Evolutionary conservation across 495 filamentous ascomycete species (phyloP).

Genomic region (Penicillium lividum): DNA sequence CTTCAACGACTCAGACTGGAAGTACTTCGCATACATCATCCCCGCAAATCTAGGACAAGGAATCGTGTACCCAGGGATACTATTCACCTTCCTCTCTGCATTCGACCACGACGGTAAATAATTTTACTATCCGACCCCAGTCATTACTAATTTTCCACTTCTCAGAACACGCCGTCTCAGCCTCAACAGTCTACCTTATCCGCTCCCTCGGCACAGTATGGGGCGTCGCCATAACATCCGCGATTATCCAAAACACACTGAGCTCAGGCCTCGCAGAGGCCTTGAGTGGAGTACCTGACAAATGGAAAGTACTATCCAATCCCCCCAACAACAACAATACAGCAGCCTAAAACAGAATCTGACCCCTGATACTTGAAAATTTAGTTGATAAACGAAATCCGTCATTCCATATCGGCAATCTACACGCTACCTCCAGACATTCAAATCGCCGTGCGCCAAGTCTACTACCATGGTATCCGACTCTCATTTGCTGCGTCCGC

Average conservation of each 20-base stretch:
- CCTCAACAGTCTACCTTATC: slow-evolving; percentile 64
- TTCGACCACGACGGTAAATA: slow-evolving; percentile 60
- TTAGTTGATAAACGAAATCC: slow-evolving; percentile 60
- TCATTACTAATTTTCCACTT: neutral
- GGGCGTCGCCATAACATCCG: slow-evolving; percentile 63
- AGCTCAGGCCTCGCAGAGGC: slow-evolving; percentile 55
- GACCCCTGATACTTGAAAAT: slow-evolving; percentile 17
- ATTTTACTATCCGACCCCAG: neutral
- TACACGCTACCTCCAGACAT: slow-evolving; percentile 55
- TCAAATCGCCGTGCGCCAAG: slow-evolving; percentile 59
- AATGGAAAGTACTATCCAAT: slow-evolving; percentile 61
- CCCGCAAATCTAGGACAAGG: slow-evolving; percentile 66
- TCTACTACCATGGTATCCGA: slow-evolving; percentile 59
- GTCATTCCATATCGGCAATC: slow-evolving; percentile 60
- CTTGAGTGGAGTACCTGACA: slow-evolving; percentile 62
- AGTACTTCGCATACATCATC: slow-evolving; percentile 63
- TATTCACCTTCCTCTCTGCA: slow-evolving; percentile 63
- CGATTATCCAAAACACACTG: slow-evolving; percentile 65
- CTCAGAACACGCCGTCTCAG: slow-evolving; percentile 63
- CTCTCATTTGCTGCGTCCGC: slow-evolving; percentile 58
- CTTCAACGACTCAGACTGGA: slow-evolving; percentile 62
- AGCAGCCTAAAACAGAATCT: slow-evolving; percentile 4
- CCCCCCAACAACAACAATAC: neutral
- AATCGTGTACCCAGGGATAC: slow-evolving; percentile 61
- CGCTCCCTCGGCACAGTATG: slow-evolving; percentile 64